Evolutionary conservation across 2,329 filamentous ascomycete species (phyloP).

Genomic region (Cladophialophora carrionii): DNA sequence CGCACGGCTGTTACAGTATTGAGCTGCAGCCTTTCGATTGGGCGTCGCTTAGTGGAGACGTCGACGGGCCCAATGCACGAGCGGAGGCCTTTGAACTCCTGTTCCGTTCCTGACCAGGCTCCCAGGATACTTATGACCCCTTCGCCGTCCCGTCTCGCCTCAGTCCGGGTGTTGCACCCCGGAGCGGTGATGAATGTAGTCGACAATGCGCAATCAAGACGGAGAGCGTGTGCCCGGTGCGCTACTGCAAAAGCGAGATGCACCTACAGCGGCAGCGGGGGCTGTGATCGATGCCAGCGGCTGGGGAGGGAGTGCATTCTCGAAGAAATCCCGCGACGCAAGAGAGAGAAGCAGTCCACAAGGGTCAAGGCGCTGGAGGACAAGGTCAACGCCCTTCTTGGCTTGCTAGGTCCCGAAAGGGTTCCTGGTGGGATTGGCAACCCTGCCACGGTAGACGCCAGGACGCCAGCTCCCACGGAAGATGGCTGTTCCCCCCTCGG

Average conservation of each 20-base stretch:
- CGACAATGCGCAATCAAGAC: conserved; percentile 10
- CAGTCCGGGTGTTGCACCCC: background rate
- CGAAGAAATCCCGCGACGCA: conserved; percentile 15
- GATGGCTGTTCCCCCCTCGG: background rate
- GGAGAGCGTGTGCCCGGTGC: conserved; percentile 17
- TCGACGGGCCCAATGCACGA: background rate
- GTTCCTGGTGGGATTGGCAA: background rate
- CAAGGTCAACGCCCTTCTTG: conserved; percentile 17
- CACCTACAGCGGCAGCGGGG: conserved; percentile 9
- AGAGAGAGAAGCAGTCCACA: conserved; percentile 19
- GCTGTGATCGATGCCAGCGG: conserved; percentile 19
- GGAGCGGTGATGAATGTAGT: conserved; percentile 17
- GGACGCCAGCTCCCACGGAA: background rate
- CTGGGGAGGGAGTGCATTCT: conserved; percentile 19
- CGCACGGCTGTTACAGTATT: background rate
- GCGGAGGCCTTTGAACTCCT: background rate
- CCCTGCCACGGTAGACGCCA: background rate
- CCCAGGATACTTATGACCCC: background rate
- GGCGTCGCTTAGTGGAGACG: background rate
- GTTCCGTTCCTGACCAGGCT: background rate
- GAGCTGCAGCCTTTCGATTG: background rate
- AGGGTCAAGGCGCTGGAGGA: conserved; percentile 23
- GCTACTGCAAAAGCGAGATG: conserved; percentile 20
- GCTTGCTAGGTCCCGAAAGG: conserved; percentile 10
- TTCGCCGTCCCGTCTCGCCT: background rate